Base-by-base conservation (phyloP, 768 basidiomycete species). In the Mycena rosella region DNA sequence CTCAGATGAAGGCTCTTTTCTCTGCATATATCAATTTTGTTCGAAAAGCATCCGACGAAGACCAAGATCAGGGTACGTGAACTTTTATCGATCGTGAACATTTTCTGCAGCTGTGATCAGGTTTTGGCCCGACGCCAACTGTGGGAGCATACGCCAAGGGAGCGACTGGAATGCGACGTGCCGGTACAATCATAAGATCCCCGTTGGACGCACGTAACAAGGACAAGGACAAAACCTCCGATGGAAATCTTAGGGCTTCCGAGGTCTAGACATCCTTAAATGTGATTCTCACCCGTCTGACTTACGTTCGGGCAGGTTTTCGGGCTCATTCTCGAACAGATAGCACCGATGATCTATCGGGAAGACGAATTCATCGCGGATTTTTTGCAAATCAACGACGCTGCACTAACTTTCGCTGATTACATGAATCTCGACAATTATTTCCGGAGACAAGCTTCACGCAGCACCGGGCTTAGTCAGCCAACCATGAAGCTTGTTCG, bases 361-460 rank as follows among this genome's bases (percentile, higher is more conserved):
- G 96, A 99, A 80, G 90, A 92, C 73, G 90, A 91, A 34, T 98
- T 98, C 79, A 89, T 98, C 67, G 87, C 91, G 11, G 93, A 96
- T 73, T 98, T 98, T 79, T 82, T 99, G 53, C 96, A 96, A 75
- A 92, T 98, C 76, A 95, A 95, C 69, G 93, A 96, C 67, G 87
- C 89, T 24, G 89, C 89, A 20, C 85, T 96, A 17, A 98, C 97
- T 1, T 99, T 96, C 78, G 97, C 97, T 17, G 97, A 98, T 79
- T 96, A 97, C 73, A 94, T 95, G 89, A 89, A 90, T 49, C 82
- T 99, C 65, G 97, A 99, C 76, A 95, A 89, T 67, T 99, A 98
- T 79, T 98, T 98, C 83, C 87, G 95, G 27, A 84, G 97, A 53
- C 95, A 98, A 75, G 97, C 97, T n/a, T 84, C 91, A 8, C 85